Evolutionary conservation across 164 flowering plant genomes (phyloP).

Genomic region (Litsea cubeba): DNA sequence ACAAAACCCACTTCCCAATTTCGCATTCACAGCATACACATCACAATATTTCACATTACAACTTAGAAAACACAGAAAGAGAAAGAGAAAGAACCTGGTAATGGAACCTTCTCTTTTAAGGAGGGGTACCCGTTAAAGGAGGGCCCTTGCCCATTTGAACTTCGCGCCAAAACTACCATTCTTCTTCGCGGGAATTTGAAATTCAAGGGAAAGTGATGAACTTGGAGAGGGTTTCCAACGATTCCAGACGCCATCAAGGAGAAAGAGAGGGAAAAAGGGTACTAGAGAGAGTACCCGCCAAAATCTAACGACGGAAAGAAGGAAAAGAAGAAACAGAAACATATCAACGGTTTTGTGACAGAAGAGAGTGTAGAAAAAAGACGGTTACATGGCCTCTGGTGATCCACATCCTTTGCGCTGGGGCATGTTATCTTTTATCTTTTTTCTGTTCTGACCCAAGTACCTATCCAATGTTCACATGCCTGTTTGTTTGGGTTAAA

Average conservation of each 20-base stretch:
- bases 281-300: neutral
- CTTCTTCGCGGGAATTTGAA: slow-evolving; percentile 13
- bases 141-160: slow-evolving; percentile 24
- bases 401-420: slow-evolving; percentile 8
- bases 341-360: neutral
- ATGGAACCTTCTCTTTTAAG: slow-evolving; percentile 14
- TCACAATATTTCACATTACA: neutral
- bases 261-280: neutral
- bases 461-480: no score
- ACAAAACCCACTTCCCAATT: neutral
- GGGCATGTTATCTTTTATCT: no score
- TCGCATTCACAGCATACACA: neutral
- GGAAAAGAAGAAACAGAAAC: neutral
- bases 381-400: slow-evolving; percentile 12
- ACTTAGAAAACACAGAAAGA: neutral
- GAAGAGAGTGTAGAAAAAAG: neutral
- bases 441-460: no score
- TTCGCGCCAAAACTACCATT: slow-evolving; percentile 38
- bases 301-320: neutral
- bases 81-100: slow-evolving; percentile 37
- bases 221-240: slow-evolving; percentile 16
- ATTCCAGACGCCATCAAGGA: slow-evolving; percentile 17
- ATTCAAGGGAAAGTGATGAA: slow-evolving; percentile 8
- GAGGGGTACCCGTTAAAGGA: slow-evolving; percentile 23
- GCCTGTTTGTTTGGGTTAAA: no score